Conservation (phyloP, 441 rosid genomes). For the Raphanus hybrid region DNA sequence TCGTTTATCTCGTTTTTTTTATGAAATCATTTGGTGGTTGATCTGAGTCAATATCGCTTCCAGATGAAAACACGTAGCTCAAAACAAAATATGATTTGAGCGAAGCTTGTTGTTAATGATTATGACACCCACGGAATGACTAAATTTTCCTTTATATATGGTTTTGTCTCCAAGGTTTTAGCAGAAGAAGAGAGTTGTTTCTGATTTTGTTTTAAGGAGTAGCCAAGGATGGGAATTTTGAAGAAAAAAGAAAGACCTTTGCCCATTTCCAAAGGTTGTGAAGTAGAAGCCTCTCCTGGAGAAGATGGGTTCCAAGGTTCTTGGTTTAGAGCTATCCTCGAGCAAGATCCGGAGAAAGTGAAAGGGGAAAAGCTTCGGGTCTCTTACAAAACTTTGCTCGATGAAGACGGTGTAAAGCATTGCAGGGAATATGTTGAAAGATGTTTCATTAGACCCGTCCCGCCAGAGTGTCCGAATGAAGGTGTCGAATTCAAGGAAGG, state of each 20-base stretch:
- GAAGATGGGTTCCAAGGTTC: background rate
- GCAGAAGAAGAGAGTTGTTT: background rate
- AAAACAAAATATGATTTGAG: no score
- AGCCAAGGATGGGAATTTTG: background rate
- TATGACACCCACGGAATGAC: no score
- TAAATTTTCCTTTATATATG: background rate
- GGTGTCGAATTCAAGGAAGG: background rate
- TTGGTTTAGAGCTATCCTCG: background rate
- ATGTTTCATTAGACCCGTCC: background rate
- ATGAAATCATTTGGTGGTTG: no score
- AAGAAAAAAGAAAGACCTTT: no score
- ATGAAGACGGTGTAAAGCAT: background rate
- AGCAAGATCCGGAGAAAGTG: background rate
- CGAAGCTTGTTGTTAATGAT: no score
- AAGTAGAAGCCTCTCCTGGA: no score
- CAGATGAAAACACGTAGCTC: no score
- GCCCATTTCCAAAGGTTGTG: background rate
- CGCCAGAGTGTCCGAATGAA: background rate
- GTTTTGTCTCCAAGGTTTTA: background rate
- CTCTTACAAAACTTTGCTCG: background rate
- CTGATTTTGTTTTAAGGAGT: background rate
- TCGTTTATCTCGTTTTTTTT: no score
- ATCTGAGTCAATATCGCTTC: no score
- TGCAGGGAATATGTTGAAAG: background rate
- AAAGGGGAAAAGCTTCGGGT: background rate